Percentiles rank a stretch among this genome's conserved stretches.
phyloP scores from a whole-genome alignment of 106 monocot genomes.

The Allium fistulosum region DNA sequence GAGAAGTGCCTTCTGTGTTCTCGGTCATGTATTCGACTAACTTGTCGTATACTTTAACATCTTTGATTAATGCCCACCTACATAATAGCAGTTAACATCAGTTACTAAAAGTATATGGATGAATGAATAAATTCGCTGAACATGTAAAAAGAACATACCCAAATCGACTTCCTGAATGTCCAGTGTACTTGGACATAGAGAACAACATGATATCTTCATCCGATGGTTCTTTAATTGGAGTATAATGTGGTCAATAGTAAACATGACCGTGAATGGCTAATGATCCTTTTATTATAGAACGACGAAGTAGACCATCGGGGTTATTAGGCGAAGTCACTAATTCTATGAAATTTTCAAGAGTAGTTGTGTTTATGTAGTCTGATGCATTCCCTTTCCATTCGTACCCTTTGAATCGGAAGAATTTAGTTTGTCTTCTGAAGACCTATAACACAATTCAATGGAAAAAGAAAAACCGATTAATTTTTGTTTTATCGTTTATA shows the following conservation, averaged over 20 bases:
- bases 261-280: constrained; percentile 51
- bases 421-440: constrained; percentile 37
- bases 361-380: constrained; percentile 17
- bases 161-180: constrained; percentile 20
- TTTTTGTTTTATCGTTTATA: background rate
- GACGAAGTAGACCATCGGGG: constrained; percentile 11
- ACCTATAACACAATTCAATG: constrained; percentile 18
- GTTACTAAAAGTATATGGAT: too few species aligned
- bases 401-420: constrained; percentile 39
- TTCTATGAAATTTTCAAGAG: constrained; percentile 34
- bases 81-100: background rate
- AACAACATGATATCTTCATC: constrained; percentile 67
- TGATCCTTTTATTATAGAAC: constrained; percentile 34
- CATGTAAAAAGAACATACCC: background rate
- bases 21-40: constrained; percentile 10
- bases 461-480: background rate
- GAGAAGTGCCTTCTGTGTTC: constrained; percentile 32
- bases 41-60: constrained; percentile 34
- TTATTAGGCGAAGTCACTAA: constrained; percentile 37
- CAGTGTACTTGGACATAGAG: too few species aligned
- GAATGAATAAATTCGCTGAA: too few species aligned
- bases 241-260: constrained; percentile 83
- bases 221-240: constrained; percentile 42
- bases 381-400: constrained; percentile 48
- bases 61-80: constrained; percentile 72